Percentiles rank a stretch among this genome's conserved stretches.
phyloP scores from a whole-genome alignment of 495 filamentous ascomycete species.

The Aspergillus steynii region DNA sequence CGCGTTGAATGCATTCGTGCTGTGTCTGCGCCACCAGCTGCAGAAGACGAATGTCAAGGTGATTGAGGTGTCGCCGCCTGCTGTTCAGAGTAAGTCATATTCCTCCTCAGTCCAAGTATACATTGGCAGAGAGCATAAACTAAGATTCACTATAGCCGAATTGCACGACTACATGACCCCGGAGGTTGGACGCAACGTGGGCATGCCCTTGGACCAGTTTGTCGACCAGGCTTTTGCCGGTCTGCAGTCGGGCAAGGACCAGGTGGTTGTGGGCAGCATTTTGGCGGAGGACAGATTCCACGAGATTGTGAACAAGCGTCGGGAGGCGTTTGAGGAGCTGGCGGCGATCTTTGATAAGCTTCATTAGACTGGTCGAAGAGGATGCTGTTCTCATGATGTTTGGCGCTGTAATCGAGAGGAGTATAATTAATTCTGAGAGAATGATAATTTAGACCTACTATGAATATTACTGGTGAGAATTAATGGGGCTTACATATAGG shows the following conservation, averaged over 20 bases:
- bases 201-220: conserved; percentile 64
- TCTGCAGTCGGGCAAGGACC: conserved; percentile 51
- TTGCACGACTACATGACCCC: conserved; percentile 42
- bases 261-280: conserved; percentile 34
- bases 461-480: too few relatives aligned
- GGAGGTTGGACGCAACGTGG: conserved; percentile 43
- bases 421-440: too few relatives aligned
- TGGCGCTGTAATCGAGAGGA: too few relatives aligned
- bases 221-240: conserved; percentile 55
- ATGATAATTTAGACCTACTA: too few relatives aligned
- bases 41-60: conserved; percentile 51
- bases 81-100: conserved; percentile 55
- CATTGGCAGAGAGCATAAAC: background rate
- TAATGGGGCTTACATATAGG: too few relatives aligned
- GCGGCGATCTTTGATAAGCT: conserved; percentile 20
- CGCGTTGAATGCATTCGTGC: conserved; percentile 45
- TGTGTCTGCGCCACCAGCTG: conserved; percentile 62
- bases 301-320: conserved; percentile 36
- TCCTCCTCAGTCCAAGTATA: background rate
- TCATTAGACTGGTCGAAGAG: background rate
- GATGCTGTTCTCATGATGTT: too few relatives aligned
- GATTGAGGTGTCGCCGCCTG: conserved; percentile 66
- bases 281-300: conserved; percentile 31
- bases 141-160: conserved; percentile 28
- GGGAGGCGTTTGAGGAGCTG: conserved; percentile 31